Evolutionary conservation across 2,329 filamentous ascomycete species (phyloP).

Genomic region (Cladophialophora psammophila): DNA sequence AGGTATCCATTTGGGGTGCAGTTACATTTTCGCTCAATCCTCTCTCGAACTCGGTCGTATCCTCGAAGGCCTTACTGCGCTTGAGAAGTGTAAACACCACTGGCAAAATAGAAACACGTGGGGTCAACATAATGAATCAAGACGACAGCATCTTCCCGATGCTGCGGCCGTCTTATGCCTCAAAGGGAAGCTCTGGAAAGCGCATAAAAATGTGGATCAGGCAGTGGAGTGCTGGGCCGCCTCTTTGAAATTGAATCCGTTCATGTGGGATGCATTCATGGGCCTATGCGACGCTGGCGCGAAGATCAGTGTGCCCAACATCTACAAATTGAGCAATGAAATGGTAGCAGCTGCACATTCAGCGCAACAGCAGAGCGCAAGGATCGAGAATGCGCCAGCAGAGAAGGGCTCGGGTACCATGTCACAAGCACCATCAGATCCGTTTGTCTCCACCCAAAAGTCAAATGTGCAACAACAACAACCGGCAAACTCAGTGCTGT

Average conservation of each 20-base stretch:
- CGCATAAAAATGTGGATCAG: constrained; percentile 79
- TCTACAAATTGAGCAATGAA: constrained; percentile 78
- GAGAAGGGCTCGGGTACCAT: constrained; percentile 46
- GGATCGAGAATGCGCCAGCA: constrained; percentile 41
- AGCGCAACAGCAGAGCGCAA: constrained; percentile 40
- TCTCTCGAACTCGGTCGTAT: constrained; percentile 80
- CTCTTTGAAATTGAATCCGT: constrained; percentile 85
- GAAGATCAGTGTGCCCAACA: constrained; percentile 79
- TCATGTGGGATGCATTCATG: constrained; percentile 97
- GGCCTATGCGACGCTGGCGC: constrained; percentile 79
- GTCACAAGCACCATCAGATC: constrained; percentile 51
- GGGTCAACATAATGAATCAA: constrained; percentile 80
- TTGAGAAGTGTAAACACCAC: constrained; percentile 80
- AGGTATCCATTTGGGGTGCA: constrained; percentile 81
- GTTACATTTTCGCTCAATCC: constrained; percentile 89
- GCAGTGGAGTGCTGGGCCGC: constrained; percentile 88
- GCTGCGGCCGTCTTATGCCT: constrained; percentile 82
- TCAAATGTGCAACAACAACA: constrained; percentile 45
- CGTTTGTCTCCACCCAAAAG: constrained; percentile 50
- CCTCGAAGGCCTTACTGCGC: constrained; percentile 79
- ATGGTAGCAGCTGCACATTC: constrained; percentile 59
- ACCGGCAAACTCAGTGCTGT: constrained; percentile 54
- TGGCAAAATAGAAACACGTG: constrained; percentile 80
- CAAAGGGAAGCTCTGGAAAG: constrained; percentile 85
- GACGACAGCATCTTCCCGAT: constrained; percentile 79